Base-by-base conservation (phyloP, 805 yeast genomes). In the Candida silvatica region DNA sequence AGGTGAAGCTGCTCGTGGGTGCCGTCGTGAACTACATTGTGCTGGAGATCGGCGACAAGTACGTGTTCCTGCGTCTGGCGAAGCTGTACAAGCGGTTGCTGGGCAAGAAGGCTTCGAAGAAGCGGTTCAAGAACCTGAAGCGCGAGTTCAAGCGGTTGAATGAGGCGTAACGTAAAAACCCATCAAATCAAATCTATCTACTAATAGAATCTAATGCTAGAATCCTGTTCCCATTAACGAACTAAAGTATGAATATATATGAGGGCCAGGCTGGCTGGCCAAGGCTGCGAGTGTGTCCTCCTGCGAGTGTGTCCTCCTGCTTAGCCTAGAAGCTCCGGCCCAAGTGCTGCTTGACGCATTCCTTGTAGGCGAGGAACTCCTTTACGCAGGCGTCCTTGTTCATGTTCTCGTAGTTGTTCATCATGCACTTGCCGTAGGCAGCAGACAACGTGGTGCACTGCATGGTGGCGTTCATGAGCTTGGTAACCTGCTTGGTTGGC, bases 341-440 rank as follows among this genome's bases (percentile, higher is more conserved):
- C 41, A 65, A 36, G 20, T 54, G 48, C 23, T 48, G 45, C 23
- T 59, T 50, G 8, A 76, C 76, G 52, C 83, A 77, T 15, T 53
- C 42, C 42, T 66, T 72, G 51, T 73, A 76, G 24, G 47, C 46
- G 17, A 50, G 40, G 38, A 77, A 77, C 49, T 77, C 79, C 20
- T 58, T 47, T 30, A 56, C 59, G 47, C 82, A 77, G n/a, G 67
- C 62, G 41, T 71, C 74, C 38, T 69, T 66, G 11, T 65, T 48
- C 27, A 76, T 64, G 31, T 67, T 68, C 38, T 68, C 62, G 51
- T 75, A 74, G 33, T 65, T 60, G 29, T 55, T 52, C 29, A 75
- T 51, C 17, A 77, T 60, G 44, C 83, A 77, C 43, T 69, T 63
- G 6, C 80, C 82, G 45, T 77, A 77, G 0, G 61, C 64, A 4